Evolutionary conservation across 2,329 filamentous ascomycete genomes (phyloP).

Genomic region (Nectriaceae sp.): DNA sequence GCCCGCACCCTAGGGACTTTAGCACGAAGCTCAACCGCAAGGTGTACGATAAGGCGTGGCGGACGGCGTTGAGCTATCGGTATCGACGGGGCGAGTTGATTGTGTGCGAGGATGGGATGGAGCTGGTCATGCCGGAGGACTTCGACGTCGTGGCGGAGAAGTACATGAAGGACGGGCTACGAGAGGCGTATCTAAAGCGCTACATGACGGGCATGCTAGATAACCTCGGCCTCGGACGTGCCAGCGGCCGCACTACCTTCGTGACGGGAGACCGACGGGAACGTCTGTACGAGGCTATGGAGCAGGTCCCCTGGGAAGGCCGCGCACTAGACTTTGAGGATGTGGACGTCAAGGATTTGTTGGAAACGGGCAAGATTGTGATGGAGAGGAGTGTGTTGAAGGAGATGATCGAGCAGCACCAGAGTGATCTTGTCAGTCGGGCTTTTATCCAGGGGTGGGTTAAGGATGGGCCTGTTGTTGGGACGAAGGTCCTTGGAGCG

Average conservation of each 20-base stretch:
- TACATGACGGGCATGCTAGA: slow-evolving; percentile 70
- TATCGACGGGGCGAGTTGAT: slow-evolving; percentile 86
- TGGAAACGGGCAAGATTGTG: slow-evolving; percentile 82
- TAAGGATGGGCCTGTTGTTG: slow-evolving; percentile 35
- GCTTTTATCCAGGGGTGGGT: slow-evolving; percentile 46
- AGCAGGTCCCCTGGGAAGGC: slow-evolving; percentile 64
- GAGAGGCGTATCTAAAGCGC: slow-evolving; percentile 59
- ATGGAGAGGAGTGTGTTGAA: slow-evolving; percentile 82
- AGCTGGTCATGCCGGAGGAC: slow-evolving; percentile 60
- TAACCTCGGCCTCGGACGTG: slow-evolving; percentile 68
- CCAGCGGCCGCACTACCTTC: slow-evolving; percentile 71
- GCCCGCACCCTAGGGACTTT: slow-evolving; percentile 93
- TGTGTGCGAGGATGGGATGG: slow-evolving; percentile 77
- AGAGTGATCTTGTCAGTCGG: slow-evolving; percentile 61
- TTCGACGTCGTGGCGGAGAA: slow-evolving; percentile 46
- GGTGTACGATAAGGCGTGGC: slow-evolving; percentile 93
- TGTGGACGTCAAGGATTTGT: slow-evolving; percentile 92
- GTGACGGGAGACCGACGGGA: slow-evolving; percentile 65
- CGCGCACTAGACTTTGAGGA: slow-evolving; percentile 70
- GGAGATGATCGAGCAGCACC: slow-evolving; percentile 71
- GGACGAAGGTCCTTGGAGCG: slow-evolving; percentile 40
- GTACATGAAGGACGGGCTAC: slow-evolving; percentile 49
- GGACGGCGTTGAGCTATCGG: slow-evolving; percentile 89
- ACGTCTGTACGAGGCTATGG: slow-evolving; percentile 68
- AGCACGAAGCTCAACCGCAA: slow-evolving; percentile 80